Evolutionary conservation across 192 early-diverging fungal genomes (phyloP).

Genomic region (Rhizoclosmatium sp.): DNA sequence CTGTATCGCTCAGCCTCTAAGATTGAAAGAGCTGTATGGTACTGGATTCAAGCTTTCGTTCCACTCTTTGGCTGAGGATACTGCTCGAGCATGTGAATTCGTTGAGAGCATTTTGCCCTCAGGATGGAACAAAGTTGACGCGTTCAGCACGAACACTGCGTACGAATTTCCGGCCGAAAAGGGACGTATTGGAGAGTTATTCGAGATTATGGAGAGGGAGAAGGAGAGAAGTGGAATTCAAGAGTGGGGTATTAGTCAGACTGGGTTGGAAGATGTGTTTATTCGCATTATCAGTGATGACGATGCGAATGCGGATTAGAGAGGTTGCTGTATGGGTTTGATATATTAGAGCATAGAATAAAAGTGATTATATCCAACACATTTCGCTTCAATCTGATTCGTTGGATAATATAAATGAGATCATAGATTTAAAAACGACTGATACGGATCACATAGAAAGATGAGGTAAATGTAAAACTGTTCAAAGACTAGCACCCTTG

Average conservation of each 20-base stretch:
- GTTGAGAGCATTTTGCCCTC: slow-evolving; percentile 59
- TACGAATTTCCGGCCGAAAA: slow-evolving; percentile 68
- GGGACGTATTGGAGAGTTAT: slow-evolving; percentile 58
- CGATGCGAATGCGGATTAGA: slow-evolving; percentile 28
- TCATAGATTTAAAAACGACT: no score
- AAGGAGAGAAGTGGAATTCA: slow-evolving; percentile 64
- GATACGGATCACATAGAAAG: no score
- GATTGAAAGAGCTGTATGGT: slow-evolving; percentile 78
- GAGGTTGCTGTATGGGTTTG: no score
- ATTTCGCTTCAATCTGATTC: no score
- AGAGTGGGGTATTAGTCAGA: slow-evolving; percentile 77
- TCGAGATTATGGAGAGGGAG: slow-evolving; percentile 59
- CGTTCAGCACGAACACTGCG: slow-evolving; percentile 59
- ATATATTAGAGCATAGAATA: no score
- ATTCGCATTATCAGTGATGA: slow-evolving; percentile 53
- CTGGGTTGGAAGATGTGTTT: slow-evolving; percentile 75
- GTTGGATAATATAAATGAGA: no score
- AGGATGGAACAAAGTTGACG: slow-evolving; percentile 61
- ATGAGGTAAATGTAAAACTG: no score
- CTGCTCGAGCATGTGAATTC: slow-evolving; percentile 41
- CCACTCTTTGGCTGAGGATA: slow-evolving; percentile 55
- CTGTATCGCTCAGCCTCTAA: slow-evolving; percentile 68
- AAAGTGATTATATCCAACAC: no score
- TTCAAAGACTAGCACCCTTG: no score
- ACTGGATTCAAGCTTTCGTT: slow-evolving; percentile 73